These are phyloP conservation scores for Jacaranda copaia DNA, from an alignment of 257 asterid species.

Conservation along the genomic window DNA sequence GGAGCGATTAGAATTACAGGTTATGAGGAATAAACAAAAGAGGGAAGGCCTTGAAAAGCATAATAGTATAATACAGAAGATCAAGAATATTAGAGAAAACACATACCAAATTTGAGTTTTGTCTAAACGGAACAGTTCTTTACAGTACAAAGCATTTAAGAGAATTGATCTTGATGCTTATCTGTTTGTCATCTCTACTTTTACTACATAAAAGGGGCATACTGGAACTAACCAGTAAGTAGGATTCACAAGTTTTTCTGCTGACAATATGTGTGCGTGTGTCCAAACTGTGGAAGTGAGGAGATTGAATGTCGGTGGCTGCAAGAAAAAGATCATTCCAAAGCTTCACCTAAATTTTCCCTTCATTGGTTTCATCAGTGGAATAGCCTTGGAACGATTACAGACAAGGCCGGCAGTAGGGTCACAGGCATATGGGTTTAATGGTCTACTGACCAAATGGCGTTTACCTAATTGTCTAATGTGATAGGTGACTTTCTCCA, in stretches of 20 bases:
- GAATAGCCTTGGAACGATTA: background rate
- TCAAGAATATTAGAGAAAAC: background rate
- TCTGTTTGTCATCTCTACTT: no score
- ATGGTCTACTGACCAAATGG: background rate
- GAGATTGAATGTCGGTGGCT: background rate
- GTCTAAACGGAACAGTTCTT: background rate
- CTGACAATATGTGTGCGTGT: background rate
- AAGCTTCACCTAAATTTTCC: background rate
- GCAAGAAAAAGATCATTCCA: slow-evolving; percentile 31
- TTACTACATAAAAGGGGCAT: no score
- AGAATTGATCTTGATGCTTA: background rate
- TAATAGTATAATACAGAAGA: background rate
- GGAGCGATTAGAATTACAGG: background rate
- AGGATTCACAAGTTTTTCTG: no score
- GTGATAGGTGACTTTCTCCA: no score
- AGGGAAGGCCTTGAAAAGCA: background rate
- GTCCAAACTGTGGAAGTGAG: no score
- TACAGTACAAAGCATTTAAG: background rate
- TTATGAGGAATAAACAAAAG: background rate
- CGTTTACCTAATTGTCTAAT: background rate
- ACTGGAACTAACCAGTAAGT: no score
- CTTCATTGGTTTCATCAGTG: slow-evolving; percentile 12
- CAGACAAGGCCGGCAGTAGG: slow-evolving; percentile 11
- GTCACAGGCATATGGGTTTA: slow-evolving; percentile 12
- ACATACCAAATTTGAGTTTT: background rate